phyloP scores from a whole-genome alignment of 164 flowering plant species.

The Nymphaea thermarum region DNA sequence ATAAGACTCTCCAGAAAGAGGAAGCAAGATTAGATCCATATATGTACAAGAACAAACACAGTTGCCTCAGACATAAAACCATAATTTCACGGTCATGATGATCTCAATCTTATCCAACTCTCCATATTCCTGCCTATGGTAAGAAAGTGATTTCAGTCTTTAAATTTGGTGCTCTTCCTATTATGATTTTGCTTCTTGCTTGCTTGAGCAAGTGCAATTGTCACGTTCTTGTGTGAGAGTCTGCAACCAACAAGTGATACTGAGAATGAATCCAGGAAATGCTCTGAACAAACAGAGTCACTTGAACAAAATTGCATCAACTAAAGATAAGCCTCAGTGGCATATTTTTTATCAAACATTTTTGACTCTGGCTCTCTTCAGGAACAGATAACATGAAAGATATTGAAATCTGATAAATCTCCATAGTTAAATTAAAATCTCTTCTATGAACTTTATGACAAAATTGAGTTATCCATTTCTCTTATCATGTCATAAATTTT shows the following conservation, averaged over 20 bases:
- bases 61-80: neutral
- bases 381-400: neutral
- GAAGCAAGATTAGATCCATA: neutral
- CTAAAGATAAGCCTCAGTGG: neutral
- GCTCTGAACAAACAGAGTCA: neutral
- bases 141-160: neutral
- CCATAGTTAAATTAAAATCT: neutral
- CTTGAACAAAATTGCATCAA: neutral
- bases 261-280: neutral
- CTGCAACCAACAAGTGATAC: neutral
- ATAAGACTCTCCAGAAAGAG: neutral
- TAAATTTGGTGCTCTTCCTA: neutral
- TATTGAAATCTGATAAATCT: no score
- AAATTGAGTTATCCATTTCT: no score
- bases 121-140: neutral
- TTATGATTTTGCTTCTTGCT: neutral
- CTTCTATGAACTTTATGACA: neutral
- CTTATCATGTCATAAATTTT: no score
- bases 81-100: neutral
- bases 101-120: neutral
- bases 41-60: neutral
- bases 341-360: no score
- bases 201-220: conserved; percentile 7
- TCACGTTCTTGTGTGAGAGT: conserved; percentile 6
- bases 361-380: no score